Evolutionary conservation across 2,329 filamentous ascomycete genomes (phyloP).

Genomic region (Fusarium abutilonis): DNA sequence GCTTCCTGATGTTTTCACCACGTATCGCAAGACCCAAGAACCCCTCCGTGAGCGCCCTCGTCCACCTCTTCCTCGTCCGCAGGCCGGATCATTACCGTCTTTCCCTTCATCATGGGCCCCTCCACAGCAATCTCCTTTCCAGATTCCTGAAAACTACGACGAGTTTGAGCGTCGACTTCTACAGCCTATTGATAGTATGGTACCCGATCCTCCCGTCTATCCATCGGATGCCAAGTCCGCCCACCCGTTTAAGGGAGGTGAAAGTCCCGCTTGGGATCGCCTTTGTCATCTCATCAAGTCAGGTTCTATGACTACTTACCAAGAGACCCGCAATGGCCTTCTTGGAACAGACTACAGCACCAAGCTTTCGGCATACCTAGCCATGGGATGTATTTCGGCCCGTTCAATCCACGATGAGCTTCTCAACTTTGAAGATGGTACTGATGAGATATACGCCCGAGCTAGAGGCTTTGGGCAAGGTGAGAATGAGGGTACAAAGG

Average conservation of each 20-base stretch:
- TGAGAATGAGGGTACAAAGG: conserved; percentile 76
- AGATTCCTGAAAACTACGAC: conserved; percentile 65
- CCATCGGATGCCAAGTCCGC: conserved; percentile 66
- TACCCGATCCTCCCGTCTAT: conserved; percentile 62
- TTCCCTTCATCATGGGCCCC: conserved; percentile 61
- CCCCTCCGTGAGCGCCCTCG: conserved; percentile 74
- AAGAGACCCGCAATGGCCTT: conserved; percentile 76
- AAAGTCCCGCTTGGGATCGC: conserved; percentile 66
- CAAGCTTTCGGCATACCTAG: conserved; percentile 78
- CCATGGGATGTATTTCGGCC: conserved; percentile 76
- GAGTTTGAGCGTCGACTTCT: conserved; percentile 64
- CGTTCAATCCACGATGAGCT: conserved; percentile 77
- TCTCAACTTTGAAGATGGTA: conserved; percentile 74
- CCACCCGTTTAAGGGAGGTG: conserved; percentile 76
- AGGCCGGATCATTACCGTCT: conserved; percentile 62
- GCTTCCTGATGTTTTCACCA: conserved; percentile 79
- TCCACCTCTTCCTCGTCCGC: conserved; percentile 62
- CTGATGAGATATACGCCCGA: conserved; percentile 51
- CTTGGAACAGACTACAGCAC: conserved; percentile 77
- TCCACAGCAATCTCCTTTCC: conserved; percentile 69
- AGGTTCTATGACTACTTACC: conserved; percentile 71
- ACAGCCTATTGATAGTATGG: conserved; percentile 63
- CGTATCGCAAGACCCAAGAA: conserved; percentile 77
- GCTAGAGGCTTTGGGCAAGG: conserved; percentile 71
- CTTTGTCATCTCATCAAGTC: conserved; percentile 68